These are phyloP conservation scores for Komagataea norvegica DNA, from an alignment of 1,139 yeast genomes.

Conservation along the genomic window DNA sequence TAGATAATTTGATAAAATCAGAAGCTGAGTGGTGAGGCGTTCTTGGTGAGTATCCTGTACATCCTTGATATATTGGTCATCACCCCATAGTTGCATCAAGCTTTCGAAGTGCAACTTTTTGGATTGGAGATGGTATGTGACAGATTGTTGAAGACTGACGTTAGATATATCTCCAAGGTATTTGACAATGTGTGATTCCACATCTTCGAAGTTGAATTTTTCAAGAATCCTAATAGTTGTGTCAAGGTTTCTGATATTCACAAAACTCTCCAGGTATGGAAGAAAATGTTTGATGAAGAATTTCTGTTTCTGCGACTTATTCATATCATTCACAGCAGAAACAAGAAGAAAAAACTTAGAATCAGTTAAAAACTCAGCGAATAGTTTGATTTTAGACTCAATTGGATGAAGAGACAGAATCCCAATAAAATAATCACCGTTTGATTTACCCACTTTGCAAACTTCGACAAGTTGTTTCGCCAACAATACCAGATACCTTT, in stretches of 20 bases:
- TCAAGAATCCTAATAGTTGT: conserved; percentile 22
- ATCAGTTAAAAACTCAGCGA: conserved; percentile 23
- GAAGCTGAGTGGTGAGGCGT: conserved; percentile 21
- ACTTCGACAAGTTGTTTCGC: conserved; percentile 26
- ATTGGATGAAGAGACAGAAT: conserved; percentile 29
- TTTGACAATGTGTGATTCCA: conserved; percentile 16
- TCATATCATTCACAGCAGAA: conserved; percentile 14
- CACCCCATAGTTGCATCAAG: conserved; percentile 24
- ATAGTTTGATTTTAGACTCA: conserved; percentile 22
- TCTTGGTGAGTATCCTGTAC: conserved; percentile 15
- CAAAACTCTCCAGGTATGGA: conserved; percentile 24
- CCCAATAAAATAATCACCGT: conserved; percentile 23
- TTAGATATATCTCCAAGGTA: conserved; percentile 20
- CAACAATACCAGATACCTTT: conserved; percentile 26
- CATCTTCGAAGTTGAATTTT: conserved; percentile 13
- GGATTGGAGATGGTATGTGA: conserved; percentile 13
- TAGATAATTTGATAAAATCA: conserved; percentile 22
- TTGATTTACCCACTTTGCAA: conserved; percentile 9
- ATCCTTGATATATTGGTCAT: conserved; percentile 21
- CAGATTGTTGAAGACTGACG: conserved; percentile 22
- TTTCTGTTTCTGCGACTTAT: conserved; percentile 23
- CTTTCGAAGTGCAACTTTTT: conserved; percentile 2
- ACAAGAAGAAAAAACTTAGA: conserved; percentile 16
- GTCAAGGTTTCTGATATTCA: conserved; percentile 14
- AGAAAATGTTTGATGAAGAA: conserved; percentile 24